Base-by-base conservation (phyloP, 768 basidiomycete genomes). In the Suillus fuscotomentosus region DNA sequence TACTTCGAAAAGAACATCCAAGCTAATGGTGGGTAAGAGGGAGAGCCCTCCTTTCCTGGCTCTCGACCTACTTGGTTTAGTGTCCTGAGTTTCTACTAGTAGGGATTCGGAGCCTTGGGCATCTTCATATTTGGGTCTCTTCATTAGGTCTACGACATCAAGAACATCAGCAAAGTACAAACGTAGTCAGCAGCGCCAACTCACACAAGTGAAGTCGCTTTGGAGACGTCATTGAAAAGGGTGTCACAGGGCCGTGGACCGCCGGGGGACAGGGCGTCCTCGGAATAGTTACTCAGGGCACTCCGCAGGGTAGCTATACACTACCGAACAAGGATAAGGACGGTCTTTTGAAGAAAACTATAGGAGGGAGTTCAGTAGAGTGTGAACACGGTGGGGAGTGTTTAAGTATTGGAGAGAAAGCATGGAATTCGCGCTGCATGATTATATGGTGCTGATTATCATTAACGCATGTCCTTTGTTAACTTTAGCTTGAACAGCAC, bases 11-110 rank as follows among this genome's bases (percentile, higher is more conserved):
- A 75, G 61, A 43, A 75, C 55, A 27, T 75, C 74, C 45, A 75
- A 72, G 11, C 68, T 66, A 51, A 77, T 48, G 69, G 79, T 76
- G 36, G 80, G 75, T 72, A 84, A 80, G 27, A 65, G 63, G 57
- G 65, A 59, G 53, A 69, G 71, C 42, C 57, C 57, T 17, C 57
- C 57, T n/a, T 42, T 59, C 15, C 57, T 59, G 27, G 57, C 57
- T 5, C 57, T 59, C 5, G 41, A 27, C 22, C 27, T 59, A 3
- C 17, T 2, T 20, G 41, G 57, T 6, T 42, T 59, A 7, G 24
- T 41, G 38, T 20, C 41, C 57, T 59, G 39, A 59, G 11, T 39
- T 42, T 42, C 57, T 59, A 11, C 36, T 42, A n/a, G 41, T 42
- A 42, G 27, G 17, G 57, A 42, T 59, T 59, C 57, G 7, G 57